These are phyloP conservation scores for Gamsiella multidivaricata DNA, from an alignment of 192 early-diverging fungal genomes.

Conservation along the genomic window DNA sequence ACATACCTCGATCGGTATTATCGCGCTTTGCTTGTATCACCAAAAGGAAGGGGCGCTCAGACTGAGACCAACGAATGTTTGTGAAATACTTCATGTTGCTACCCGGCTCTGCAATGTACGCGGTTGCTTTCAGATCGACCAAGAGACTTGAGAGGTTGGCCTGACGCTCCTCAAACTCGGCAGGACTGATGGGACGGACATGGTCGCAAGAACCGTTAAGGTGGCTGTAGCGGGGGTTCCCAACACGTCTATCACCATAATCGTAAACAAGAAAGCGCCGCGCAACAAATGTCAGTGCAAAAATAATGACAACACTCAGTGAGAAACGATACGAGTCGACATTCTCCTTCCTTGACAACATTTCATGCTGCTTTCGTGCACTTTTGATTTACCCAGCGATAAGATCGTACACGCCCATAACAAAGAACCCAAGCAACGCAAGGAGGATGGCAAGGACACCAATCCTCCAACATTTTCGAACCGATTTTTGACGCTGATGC, in stretches of 20 bases:
- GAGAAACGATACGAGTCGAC: no score
- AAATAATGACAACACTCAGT: no score
- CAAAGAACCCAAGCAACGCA: conserved; percentile 21
- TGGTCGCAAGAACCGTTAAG: conserved; percentile 56
- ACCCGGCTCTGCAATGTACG: conserved; percentile 60
- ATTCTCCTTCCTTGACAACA: no score
- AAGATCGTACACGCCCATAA: conserved; percentile 15
- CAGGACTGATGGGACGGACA: conserved; percentile 39
- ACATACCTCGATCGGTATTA: conserved; percentile 27
- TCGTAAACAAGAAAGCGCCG: no score
- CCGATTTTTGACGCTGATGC: neutral
- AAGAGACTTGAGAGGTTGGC: conserved; percentile 48
- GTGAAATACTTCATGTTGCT: conserved; percentile 63
- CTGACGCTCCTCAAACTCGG: conserved; percentile 57
- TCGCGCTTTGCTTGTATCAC: conserved; percentile 44
- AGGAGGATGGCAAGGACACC: conserved; percentile 24
- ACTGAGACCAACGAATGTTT: conserved; percentile 58
- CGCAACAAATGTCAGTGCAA: no score
- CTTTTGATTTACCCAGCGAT: conserved; percentile 14
- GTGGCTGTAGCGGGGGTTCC: conserved; percentile 17
- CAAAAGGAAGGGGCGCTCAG: conserved; percentile 61
- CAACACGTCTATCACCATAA: conserved; percentile 13
- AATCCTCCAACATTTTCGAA: conserved; percentile 30
- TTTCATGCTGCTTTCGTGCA: no score
- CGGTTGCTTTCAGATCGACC: conserved; percentile 37